Conservation (phyloP, 2,329 filamentous ascomycete genomes). For the Penicillium frequentans region DNA sequence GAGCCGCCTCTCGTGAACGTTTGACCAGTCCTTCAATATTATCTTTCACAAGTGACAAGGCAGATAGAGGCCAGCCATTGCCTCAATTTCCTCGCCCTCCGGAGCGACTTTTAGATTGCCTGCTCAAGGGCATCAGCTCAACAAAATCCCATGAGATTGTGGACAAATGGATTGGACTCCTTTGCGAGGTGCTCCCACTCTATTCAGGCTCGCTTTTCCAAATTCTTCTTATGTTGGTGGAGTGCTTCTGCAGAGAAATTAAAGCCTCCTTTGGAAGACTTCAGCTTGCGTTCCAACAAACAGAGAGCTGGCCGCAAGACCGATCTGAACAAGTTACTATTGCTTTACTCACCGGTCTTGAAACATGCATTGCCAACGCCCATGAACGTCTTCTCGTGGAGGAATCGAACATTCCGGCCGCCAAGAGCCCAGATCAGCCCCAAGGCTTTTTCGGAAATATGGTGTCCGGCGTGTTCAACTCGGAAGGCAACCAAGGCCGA, state of each 20-base stretch:
- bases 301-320: conserved; percentile 38
- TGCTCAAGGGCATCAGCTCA: conserved; percentile 78
- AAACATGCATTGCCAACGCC: conserved; percentile 82
- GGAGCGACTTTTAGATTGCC: conserved; percentile 73
- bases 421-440: conserved; percentile 78
- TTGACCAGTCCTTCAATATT: conserved; percentile 43
- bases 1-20: conserved; percentile 41
- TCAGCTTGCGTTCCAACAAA: conserved; percentile 50
- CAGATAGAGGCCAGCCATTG: conserved; percentile 37
- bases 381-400: conserved; percentile 80
- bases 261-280: conserved; percentile 70
- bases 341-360: conserved; percentile 86
- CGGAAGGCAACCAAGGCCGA: conserved; percentile 73
- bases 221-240: conserved; percentile 84
- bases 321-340: conserved; percentile 64
- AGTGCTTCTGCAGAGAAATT: conserved; percentile 82
- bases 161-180: conserved; percentile 87
- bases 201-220: conserved; percentile 86
- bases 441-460: conserved; percentile 93
- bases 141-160: conserved; percentile 71
- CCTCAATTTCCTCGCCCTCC: conserved; percentile 46
- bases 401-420: conserved; percentile 66
- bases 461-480: conserved; percentile 85
- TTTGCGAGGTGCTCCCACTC: conserved; percentile 78
- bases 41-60: conserved; percentile 48